Percentiles rank a stretch among this genome's conserved stretches.
phyloP scores from a whole-genome alignment of 139 green algal species.

The Yamagishiella unicocca region DNA sequence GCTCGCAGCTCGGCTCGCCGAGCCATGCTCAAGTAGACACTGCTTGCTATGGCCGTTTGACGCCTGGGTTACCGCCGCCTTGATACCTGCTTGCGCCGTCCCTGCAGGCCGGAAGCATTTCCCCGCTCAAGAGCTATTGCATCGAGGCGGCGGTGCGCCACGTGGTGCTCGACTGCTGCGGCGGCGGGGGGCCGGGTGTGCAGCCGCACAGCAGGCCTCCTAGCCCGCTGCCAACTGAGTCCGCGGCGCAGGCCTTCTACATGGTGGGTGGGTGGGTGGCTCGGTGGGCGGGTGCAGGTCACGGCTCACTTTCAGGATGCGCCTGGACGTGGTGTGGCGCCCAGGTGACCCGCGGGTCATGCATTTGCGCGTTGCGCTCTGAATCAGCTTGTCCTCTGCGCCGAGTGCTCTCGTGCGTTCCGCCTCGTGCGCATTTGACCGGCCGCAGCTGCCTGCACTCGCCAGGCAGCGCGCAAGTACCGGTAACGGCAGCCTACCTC shows the following conservation, averaged over 20 bases:
- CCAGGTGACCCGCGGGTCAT: background rate
- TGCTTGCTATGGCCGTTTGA: background rate
- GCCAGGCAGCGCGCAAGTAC: too few relatives aligned
- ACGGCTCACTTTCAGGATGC: too few relatives aligned
- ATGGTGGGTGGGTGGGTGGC: constrained; percentile 5
- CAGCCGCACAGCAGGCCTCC: background rate
- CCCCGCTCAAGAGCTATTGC: background rate
- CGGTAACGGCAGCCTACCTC: too few relatives aligned
- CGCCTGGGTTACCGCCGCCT: background rate
- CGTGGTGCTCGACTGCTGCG: background rate
- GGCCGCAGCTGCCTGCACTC: too few relatives aligned
- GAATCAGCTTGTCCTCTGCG: background rate
- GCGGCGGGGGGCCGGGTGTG: background rate
- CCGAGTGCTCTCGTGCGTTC: background rate
- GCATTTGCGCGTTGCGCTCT: background rate
- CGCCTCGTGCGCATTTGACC: background rate
- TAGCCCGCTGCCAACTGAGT: background rate
- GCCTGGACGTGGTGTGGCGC: background rate
- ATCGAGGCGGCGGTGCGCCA: constrained; percentile 13
- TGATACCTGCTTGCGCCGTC: background rate
- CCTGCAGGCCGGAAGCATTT: background rate
- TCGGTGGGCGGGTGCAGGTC: background rate
- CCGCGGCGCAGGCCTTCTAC: constrained; percentile 4
- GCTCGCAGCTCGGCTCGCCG: too few relatives aligned
- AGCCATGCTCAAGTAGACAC: too few relatives aligned